Evolutionary conservation across 345 rosid species (phyloP), one percentile per base, ranked within the genome.

Genomic region (Eucalyptus cloeziana): DNA sequence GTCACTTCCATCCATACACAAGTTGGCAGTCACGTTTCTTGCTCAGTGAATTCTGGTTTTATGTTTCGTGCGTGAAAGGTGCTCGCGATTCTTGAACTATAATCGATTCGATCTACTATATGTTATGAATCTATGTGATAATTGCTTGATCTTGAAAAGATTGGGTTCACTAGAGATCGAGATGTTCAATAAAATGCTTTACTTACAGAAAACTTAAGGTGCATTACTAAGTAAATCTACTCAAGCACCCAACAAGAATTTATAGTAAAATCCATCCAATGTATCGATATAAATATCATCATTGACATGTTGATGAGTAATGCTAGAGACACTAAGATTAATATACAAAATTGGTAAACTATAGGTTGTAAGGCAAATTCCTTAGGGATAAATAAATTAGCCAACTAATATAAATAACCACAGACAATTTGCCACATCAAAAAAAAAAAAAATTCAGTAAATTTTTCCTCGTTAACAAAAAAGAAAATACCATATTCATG

Each of bases 381-480:
- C 58, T 3, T 52, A 52, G 1, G 24, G 58, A 52, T 52, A 52
- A 52, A 19, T 19, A 52, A 52, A 52, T 19, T 24, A 52, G 25
- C 10, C 10, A 22, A 24, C 30, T 56, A 10, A 56, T 56, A 0
- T 56, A 30, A 62, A 6, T 25, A 62, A 30, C 0, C 9, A 0
- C 1, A 12, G 3, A 7, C 8, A 30, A 30, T 62, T 62, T 62
- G 69, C n/a, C 33, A 62, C 69, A 30, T 7, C 5, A 6, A 62
- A 27, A 6, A 62, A 13, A 60, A 8, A 13, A 13, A 52, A 51
- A 51, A 6, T 16, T 24, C 33, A 62, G 15, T 30, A 13, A n/a
- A 27, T 6, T 12, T 13, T 1, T 0, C 0, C 4, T 30, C 0
- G 1, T 30, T 5, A 30, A 27, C 16, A 30, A 13, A 62, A 62